phyloP scores from a whole-genome alignment of 345 rosid species.

The Gossypium raimondii region DNA sequence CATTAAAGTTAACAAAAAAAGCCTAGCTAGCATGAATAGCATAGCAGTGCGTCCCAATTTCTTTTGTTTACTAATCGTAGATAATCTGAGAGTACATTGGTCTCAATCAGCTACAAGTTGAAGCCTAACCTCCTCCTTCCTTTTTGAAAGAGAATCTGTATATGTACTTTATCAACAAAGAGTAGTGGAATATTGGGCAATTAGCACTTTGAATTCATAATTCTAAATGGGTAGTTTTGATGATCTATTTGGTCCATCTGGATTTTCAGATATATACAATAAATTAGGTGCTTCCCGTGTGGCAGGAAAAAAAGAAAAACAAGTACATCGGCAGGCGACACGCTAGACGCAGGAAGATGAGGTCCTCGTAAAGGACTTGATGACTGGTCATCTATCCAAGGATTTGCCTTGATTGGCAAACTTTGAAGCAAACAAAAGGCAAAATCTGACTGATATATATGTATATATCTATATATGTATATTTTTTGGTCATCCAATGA shows the following conservation, averaged over 20 bases:
- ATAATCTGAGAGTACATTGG: neutral
- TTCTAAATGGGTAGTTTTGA: neutral
- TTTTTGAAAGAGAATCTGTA: neutral
- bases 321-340: neutral
- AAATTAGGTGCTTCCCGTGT: neutral
- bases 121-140: neutral
- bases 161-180: neutral
- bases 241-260: neutral
- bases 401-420: neutral
- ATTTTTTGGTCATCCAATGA: neutral
- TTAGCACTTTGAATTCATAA: neutral
- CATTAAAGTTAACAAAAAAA: neutral
- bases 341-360: neutral
- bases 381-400: neutral
- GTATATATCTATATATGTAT: neutral
- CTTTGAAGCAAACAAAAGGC: neutral
- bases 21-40: neutral
- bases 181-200: neutral
- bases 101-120: conserved; percentile 6
- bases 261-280: neutral
- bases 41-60: no score
- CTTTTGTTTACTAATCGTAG: neutral
- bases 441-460: neutral
- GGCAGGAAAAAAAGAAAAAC: neutral
- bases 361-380: neutral